Conservation (phyloP, 768 basidiomycete genomes). For the Naganishia vishniacii region DNA sequence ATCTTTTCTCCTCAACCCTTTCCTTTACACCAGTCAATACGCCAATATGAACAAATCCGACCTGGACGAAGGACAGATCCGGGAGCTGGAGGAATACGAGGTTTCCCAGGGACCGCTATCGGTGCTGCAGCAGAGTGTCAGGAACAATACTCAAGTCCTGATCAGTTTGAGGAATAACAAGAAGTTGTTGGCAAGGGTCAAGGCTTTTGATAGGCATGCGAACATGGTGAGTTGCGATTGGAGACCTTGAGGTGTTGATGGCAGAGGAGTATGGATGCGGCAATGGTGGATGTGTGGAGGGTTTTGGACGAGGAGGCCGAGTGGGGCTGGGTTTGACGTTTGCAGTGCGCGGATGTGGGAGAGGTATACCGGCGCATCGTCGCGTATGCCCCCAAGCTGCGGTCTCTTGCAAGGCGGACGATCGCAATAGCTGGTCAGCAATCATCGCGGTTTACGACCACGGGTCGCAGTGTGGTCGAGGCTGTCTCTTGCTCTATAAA, state of each 20-base stretch:
- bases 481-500: too few relatives aligned
- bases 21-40: slow-evolving; percentile 14
- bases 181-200: slow-evolving; percentile 78
- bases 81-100: slow-evolving; percentile 94
- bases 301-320: too few relatives aligned
- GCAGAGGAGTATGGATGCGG: neutral
- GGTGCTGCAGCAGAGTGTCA: slow-evolving; percentile 76
- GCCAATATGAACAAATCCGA: slow-evolving; percentile 79
- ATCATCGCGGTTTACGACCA: too few relatives aligned
- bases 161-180: slow-evolving; percentile 98
- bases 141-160: slow-evolving; percentile 95
- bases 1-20: neutral
- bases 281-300: neutral
- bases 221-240: slow-evolving; percentile 69
- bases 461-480: too few relatives aligned
- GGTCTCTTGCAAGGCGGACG: too few relatives aligned
- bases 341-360: too few relatives aligned
- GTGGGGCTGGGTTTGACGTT: too few relatives aligned
- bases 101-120: slow-evolving; percentile 69
- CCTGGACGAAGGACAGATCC: slow-evolving; percentile 91
- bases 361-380: too few relatives aligned
- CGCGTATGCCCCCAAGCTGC: too few relatives aligned
- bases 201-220: slow-evolving; percentile 96
- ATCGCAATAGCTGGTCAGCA: too few relatives aligned
- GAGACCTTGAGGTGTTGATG: neutral